Conservation (phyloP, 176 grass and related monocot genomes). For the Puccinellia tenuiflora region DNA sequence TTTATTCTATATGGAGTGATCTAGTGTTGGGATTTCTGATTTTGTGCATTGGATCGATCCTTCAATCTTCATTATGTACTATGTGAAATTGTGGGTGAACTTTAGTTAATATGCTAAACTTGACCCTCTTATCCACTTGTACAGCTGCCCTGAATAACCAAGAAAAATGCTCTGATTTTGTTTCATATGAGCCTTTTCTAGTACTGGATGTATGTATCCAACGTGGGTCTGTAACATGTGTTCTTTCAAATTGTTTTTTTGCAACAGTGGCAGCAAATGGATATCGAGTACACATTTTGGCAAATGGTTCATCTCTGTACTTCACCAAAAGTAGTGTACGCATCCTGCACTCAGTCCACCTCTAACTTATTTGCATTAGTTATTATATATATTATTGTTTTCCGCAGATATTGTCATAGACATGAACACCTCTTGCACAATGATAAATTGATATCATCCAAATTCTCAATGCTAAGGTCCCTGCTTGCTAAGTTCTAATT, state of each 20-base stretch:
- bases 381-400: neutral
- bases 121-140: neutral
- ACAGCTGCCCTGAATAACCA: neutral
- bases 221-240: neutral
- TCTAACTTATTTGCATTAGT: constrained; percentile 18
- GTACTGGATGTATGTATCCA: neutral
- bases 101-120: neutral
- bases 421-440: neutral
- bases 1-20: neutral
- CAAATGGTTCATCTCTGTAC: constrained; percentile 99
- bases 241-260: constrained; percentile 19
- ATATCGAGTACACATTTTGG: constrained; percentile 99
- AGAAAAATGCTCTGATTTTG: neutral
- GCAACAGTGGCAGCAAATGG: constrained; percentile 99
- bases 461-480: neutral
- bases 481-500: neutral
- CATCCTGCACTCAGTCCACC: constrained; percentile 42
- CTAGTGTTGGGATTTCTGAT: neutral
- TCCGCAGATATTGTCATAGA: neutral
- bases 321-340: constrained; percentile 99
- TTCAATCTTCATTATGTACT: neutral
- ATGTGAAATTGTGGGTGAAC: neutral
- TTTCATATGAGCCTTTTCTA: neutral
- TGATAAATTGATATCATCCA: neutral
- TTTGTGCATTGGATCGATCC: neutral